These are phyloP conservation scores for Fusarium sp. DNA, from an alignment of 2,329 filamentous ascomycete species.

Conservation along the genomic window DNA sequence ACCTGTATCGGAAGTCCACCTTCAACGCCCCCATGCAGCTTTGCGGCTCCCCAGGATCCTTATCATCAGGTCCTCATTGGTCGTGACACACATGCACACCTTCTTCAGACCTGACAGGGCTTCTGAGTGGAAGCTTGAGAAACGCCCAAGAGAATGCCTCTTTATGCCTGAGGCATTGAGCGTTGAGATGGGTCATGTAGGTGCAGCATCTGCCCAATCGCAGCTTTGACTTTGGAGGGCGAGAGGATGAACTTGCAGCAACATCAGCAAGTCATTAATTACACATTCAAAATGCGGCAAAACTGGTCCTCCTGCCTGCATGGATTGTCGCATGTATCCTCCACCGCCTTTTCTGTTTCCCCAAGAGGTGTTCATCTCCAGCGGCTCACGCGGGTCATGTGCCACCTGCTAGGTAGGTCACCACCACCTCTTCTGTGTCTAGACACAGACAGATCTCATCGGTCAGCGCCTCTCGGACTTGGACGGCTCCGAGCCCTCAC, in stretches of 20 bases:
- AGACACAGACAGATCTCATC: slow-evolving; percentile 8
- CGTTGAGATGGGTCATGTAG: neutral
- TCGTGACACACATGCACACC: slow-evolving; percentile 3
- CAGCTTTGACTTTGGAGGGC: slow-evolving; percentile 13
- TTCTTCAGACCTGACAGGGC: slow-evolving; percentile 19
- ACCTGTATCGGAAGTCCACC: slow-evolving; percentile 38
- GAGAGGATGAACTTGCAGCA: slow-evolving; percentile 12
- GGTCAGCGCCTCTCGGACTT: slow-evolving; percentile 11
- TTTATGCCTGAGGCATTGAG: slow-evolving; percentile 26
- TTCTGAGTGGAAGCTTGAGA: neutral
- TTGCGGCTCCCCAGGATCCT: slow-evolving; percentile 35
- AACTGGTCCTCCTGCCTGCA: slow-evolving; percentile 8
- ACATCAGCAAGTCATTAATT: slow-evolving; percentile 10
- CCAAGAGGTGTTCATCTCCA: slow-evolving; percentile 22
- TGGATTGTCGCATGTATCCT: slow-evolving; percentile 23
- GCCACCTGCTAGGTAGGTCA: slow-evolving; percentile 12
- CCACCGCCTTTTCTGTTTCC: slow-evolving; percentile 30
- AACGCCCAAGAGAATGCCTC: neutral
- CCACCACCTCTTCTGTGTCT: neutral
- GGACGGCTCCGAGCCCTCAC: slow-evolving; percentile 19
- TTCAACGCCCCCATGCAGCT: slow-evolving; percentile 21
- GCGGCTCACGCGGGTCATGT: slow-evolving; percentile 36
- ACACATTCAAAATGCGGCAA: slow-evolving; percentile 15
- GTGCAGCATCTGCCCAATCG: slow-evolving; percentile 15
- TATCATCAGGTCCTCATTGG: slow-evolving; percentile 32